Base-by-base conservation (phyloP, 2,329 filamentous ascomycete species). In the Botryotinia narcissicola region DNA sequence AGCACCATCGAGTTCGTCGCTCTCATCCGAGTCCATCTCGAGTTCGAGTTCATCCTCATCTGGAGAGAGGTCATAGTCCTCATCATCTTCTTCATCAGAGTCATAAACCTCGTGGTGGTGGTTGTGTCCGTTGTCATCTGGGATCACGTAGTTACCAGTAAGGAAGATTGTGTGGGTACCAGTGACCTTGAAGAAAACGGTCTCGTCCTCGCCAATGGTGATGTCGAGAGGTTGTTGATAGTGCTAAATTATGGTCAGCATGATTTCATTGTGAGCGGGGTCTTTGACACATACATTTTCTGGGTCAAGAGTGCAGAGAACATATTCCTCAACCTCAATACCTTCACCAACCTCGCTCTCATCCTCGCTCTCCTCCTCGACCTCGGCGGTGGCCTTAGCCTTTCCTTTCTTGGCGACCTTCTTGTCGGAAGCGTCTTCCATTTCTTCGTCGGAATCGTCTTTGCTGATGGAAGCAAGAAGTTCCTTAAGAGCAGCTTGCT, bases 141-240 rank as follows among this genome's bases (percentile, higher is more conserved):
- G 87, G 75, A 96, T 89, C 78, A 99, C 89, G 84, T 97, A 98
- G 89, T 99, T 99, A 79, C 96, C 96, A 76, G 95, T 98, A 75
- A 99, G 89, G 85, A 92, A 96, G 81, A 99, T 87, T 76, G 92
- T 90, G 87, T 98, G 94, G 76, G 93, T 96, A 80, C 96, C 96
- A 75, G 89, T 91, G 77, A 97, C 94, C 81, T 93, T 89, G 87
- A 99, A 98, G 88, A 93, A 97, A 77, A 98, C 91, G 79, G 90
- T 90, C 87, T 99, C 96, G 78, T 92, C 89, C 82, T 97, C 93
- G 80, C 89, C 90, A 82, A 99, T 90, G 76, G 93, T 96, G 83
- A 99, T 93, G 84, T 99, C 94, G 74, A 99, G 90, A 66, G 96
- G 86, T 85, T 99, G 97, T 85, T 99, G 96, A 88, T 92, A 97